Conservation (phyloP, 108 stramenopile genomes). For the Skeletonema menzelii region DNA sequence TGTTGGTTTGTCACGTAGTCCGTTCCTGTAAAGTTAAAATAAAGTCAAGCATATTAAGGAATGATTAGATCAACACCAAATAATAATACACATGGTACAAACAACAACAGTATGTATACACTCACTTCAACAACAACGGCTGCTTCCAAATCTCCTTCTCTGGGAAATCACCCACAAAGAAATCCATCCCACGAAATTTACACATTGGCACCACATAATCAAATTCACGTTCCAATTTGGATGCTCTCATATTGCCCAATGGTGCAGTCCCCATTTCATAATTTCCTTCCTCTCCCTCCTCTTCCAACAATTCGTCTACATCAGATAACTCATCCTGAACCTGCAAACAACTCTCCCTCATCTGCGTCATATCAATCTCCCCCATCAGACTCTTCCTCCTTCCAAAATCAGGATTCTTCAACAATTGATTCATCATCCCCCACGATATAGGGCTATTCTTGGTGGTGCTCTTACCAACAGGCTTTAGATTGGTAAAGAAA, state of each 20-base stretch:
- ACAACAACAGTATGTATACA: background rate
- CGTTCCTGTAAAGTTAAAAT: constrained; percentile 31
- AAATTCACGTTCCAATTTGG: background rate
- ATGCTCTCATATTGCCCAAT: background rate
- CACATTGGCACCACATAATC: constrained; percentile 45
- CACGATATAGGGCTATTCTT: background rate
- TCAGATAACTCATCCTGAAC: too few relatives aligned
- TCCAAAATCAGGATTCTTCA: background rate
- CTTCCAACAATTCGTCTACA: background rate
- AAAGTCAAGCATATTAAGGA: background rate
- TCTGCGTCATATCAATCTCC: background rate
- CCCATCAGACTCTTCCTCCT: background rate
- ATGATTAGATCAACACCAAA: background rate
- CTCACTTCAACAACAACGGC: constrained; percentile 49
- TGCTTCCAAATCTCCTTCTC: constrained; percentile 49
- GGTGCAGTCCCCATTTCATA: background rate
- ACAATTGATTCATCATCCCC: background rate
- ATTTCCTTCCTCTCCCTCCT: background rate
- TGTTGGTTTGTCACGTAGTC: constrained; percentile 56
- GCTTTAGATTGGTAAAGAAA: background rate
- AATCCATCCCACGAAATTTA: constrained; percentile 58
- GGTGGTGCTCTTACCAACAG: background rate
- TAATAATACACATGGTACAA: background rate
- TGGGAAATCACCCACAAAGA: constrained; percentile 53
- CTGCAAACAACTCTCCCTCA: background rate